Base-by-base conservation (phyloP, 768 basidiomycete species). In the Termitomyces sp. region DNA sequence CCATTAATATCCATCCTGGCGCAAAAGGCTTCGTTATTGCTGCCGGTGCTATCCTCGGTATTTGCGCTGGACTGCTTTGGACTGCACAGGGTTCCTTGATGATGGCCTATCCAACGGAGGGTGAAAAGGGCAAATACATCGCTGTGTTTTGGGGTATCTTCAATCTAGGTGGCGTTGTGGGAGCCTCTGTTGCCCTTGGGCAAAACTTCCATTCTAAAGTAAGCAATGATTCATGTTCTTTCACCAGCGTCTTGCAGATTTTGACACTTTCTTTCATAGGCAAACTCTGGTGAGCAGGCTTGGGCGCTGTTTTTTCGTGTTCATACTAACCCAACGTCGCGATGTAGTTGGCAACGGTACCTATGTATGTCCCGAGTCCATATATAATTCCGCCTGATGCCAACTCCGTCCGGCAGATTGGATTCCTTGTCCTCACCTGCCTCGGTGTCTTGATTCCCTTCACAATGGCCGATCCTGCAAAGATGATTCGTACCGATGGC, bases 81-180 rank as follows among this genome's bases (percentile, higher is more conserved):
- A 86, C 89, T 3, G 88, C 90, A 0, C 90, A 93, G 64, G 92
- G 90, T 11, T 84, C 83, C 8, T 74, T 93, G 55, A 92, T 92
- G 85, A 72, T 94, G 71, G 82, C 89, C 2, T 93, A 93, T 68
- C 89, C 90, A 0, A 90, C 89, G 0, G 90, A 93, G 67, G 68
- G 69, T 50, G 81, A 92, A 67, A 93, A 93, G 69, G 90, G 90
- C n/a, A 75, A 71, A 46, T 92, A 80, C 69, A 90, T 93, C 54
- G 85, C 80, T 44, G 82, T 90, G 52, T 93, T 92, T 72, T 93
- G 91, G 91, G 70, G 79, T 45, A 87, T 92, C 57, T 93, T 94
- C 76, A 92, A 92, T 63, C 60, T 91, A 25, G 90, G 90, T 38
- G 85, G 86, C 57, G 88, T 94, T 46, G 84, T 93, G 44, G 90